Percentiles rank a stretch among this genome's conserved stretches.
Evolutionary conservation across 2,329 filamentous ascomycete genomes (phyloP).

Genomic region (Colletotrichum trifolii): DNA sequence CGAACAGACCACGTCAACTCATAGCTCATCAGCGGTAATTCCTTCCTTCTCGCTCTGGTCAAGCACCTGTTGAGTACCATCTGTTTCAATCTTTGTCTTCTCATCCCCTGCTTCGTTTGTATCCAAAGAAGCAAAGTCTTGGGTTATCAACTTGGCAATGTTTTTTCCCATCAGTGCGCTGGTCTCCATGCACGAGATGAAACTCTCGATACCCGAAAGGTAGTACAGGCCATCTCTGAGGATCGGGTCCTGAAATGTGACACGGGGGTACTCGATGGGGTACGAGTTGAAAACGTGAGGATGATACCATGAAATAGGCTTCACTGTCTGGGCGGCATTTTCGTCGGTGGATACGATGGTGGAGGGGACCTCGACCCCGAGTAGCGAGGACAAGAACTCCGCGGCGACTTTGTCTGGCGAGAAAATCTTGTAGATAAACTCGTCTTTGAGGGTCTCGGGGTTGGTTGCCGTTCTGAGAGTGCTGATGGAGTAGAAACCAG

Average conservation of each 20-base stretch:
- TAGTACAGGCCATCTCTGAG: constrained; percentile 77
- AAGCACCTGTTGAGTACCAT: constrained; percentile 31
- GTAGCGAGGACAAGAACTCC: constrained; percentile 62
- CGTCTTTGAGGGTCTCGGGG: constrained; percentile 62
- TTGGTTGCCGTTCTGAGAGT: constrained; percentile 74
- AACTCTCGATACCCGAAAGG: constrained; percentile 84
- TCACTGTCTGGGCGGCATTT: constrained; percentile 40
- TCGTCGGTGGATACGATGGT: constrained; percentile 48
- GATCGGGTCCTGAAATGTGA: constrained; percentile 85
- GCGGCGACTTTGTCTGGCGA: constrained; percentile 65
- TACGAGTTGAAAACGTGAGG: constrained; percentile 86
- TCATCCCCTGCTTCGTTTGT: constrained; percentile 22
- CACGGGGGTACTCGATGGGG: constrained; percentile 83
- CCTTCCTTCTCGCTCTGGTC: constrained; percentile 27
- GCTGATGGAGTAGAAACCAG: constrained; percentile 88
- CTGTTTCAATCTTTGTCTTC: constrained; percentile 6
- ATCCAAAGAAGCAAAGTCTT: constrained; percentile 58
- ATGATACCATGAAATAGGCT: constrained; percentile 78
- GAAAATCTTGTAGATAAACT: constrained; percentile 75
- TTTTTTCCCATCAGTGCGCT: constrained; percentile 92
- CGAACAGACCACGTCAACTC: not conserved
- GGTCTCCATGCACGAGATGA: constrained; percentile 98
- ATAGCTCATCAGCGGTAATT: constrained; percentile 38
- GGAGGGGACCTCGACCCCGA: constrained; percentile 60
- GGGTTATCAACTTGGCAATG: constrained; percentile 76